These are phyloP conservation scores for Vitis riparia DNA, from an alignment of 164 flowering plant species.

Conservation along the genomic window DNA sequence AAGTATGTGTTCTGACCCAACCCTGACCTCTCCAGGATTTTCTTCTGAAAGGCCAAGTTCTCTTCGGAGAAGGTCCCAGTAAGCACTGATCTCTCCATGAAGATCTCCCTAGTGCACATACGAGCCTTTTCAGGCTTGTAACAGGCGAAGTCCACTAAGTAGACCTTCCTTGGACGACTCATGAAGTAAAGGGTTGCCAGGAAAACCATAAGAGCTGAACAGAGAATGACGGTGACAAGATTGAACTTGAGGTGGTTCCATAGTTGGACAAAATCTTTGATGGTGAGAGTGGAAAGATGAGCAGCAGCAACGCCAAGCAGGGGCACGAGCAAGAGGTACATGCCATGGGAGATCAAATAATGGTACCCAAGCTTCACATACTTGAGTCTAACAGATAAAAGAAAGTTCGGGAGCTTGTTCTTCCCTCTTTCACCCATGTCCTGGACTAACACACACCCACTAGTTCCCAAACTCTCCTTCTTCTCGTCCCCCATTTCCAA, in stretches of 20 bases:
- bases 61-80: constrained; percentile 55
- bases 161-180: constrained; percentile 57
- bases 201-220: constrained; percentile 45
- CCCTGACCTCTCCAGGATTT: constrained; percentile 71
- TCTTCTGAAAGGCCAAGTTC: constrained; percentile 62
- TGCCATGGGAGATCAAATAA: constrained; percentile 58
- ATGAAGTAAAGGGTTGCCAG: constrained; percentile 52
- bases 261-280: constrained; percentile 28
- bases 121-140: constrained; percentile 54
- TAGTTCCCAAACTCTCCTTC: background rate
- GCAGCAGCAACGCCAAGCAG: constrained; percentile 32
- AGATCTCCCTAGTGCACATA: constrained; percentile 48
- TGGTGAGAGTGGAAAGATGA: constrained; percentile 39
- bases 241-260: constrained; percentile 58
- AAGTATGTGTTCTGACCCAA: constrained; percentile 69
- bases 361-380: constrained; percentile 81
- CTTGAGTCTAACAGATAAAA: constrained; percentile 52
- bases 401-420: constrained; percentile 53
- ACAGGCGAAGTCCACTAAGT: constrained; percentile 65
- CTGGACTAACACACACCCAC: background rate
- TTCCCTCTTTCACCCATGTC: background rate
- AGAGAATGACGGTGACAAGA: constrained; percentile 37
- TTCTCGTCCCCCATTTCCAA: constrained; percentile 12
- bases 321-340: constrained; percentile 54
- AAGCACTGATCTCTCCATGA: constrained; percentile 40